Evolutionary conservation across 768 basidiomycete genomes (phyloP).

Genomic region (Leccinum obscurum): DNA sequence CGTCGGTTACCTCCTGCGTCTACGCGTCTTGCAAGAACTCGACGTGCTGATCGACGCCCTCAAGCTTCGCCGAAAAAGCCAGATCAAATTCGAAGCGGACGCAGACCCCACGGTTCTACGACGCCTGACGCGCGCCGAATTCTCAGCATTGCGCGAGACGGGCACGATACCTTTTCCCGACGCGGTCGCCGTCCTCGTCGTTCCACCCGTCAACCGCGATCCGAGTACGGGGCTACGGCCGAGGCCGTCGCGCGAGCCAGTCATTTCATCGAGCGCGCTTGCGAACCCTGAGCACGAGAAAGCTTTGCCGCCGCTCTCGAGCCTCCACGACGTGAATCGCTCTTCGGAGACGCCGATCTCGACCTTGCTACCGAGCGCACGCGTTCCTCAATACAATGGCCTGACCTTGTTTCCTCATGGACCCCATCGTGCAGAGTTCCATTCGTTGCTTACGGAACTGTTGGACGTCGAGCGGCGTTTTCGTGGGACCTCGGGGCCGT

Average conservation of each 20-base stretch:
- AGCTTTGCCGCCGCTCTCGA: slow-evolving; percentile 30
- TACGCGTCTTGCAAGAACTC: slow-evolving; percentile 76
- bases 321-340: slow-evolving; percentile 11
- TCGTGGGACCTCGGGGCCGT: slow-evolving; percentile 10
- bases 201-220: slow-evolving; percentile 64
- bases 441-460: slow-evolving; percentile 47
- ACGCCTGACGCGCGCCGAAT: slow-evolving; percentile 65
- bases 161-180: slow-evolving; percentile 48
- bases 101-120: slow-evolving; percentile 48
- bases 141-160: slow-evolving; percentile 46
- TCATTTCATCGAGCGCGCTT: slow-evolving; percentile 21
- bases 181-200: slow-evolving; percentile 67
- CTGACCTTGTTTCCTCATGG: slow-evolving; percentile 60
- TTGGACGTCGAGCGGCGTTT: slow-evolving; percentile 46
- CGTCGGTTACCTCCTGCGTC: slow-evolving; percentile 63
- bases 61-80: slow-evolving; percentile 1
- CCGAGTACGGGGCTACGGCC: slow-evolving; percentile 47
- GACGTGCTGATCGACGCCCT: slow-evolving; percentile 48
- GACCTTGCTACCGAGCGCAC: slow-evolving; percentile 31
- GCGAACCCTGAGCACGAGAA: slow-evolving; percentile 10
- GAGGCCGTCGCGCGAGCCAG: slow-evolving; percentile 38
- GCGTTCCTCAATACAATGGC: slow-evolving; percentile 70
- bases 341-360: slow-evolving; percentile 16
- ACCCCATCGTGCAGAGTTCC: slow-evolving; percentile 60
- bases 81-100: slow-evolving; percentile 6